phyloP scores from a whole-genome alignment of 305 asterid species.

The Fraxinus sp. region DNA sequence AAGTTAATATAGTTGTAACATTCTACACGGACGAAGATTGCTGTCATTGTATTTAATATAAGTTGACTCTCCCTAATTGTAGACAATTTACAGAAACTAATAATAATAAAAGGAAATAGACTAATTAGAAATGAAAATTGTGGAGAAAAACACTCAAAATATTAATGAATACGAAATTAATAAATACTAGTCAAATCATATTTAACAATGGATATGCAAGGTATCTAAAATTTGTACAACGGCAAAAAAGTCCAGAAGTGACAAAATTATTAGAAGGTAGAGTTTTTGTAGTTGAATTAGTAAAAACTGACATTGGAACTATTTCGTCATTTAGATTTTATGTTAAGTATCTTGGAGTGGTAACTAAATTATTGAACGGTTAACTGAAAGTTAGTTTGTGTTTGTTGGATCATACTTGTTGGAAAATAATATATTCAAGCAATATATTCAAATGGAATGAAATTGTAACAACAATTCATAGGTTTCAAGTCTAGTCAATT shows the following conservation, averaged over 20 bases:
- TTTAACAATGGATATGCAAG: too few relatives aligned
- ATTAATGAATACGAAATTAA: conserved; percentile 2
- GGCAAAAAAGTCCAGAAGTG: too few relatives aligned
- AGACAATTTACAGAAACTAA: neutral
- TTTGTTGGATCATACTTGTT: neutral
- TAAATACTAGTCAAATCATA: neutral
- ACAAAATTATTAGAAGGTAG: too few relatives aligned
- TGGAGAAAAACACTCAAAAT: neutral
- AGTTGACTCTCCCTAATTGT: neutral
- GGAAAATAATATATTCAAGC: neutral
- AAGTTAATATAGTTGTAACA: neutral
- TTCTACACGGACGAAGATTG: neutral
- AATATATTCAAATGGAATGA: neutral
- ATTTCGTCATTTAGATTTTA: too few relatives aligned
- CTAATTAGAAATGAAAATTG: neutral
- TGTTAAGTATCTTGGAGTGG: too few relatives aligned
- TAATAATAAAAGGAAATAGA: neutral
- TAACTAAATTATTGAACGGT: too few relatives aligned
- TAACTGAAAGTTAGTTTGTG: too few relatives aligned
- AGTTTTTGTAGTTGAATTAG: too few relatives aligned
- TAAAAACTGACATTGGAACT: too few relatives aligned
- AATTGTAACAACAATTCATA: neutral
- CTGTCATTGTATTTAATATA: neutral
- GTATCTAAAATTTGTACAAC: too few relatives aligned
- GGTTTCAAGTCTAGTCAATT: neutral